Evolutionary conservation across 176 grass and related monocot species (phyloP), one percentile per base, ranked within the genome.

Genomic region (Phragmites australis): DNA sequence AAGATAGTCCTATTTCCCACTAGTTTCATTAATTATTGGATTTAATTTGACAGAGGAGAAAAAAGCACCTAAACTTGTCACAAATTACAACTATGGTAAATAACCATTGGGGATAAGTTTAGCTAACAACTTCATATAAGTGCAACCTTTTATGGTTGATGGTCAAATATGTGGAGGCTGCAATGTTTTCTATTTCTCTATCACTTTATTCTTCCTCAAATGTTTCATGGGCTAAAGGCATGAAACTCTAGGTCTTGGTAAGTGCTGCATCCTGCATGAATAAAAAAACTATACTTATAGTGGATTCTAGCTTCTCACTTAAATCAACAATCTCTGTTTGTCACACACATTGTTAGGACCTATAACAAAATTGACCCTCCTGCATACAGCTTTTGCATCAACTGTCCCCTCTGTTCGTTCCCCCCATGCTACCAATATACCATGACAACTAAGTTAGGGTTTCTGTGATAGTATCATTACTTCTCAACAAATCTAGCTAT

Each of bases 251-350:
- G 9, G 19, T 31, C 44, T 60, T 61, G 1, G 0, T 80, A 26
- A 66, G 13, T 66, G 23, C 2, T 10, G 21, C 23, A 12, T 74
- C 6, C 17, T n/a, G 5, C 23, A 52, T 80, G 55, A 54, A 69
- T 74, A 50, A 79, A 18, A 53, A 37, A 19, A 21, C 14, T 32
- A 4, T 41, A 18, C 26, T 67, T 18, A 25, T 46, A 61, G 11
- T 43, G 5, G 51, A 23, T 52, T 80, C 1, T 80, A 25, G 44
- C 51, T 79, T 84, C 42, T 70, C 30, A 26, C 17, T 53, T 49
- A 42, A 81, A 51, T 78, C 44, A 44, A 9, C 25, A 68, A 52
- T 84, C 4, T 66, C 7, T 82, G 15, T 34, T 17, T 65, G 25
- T 61, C 22, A 41, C 17, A 53, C 31, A 53, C 57, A 43, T 66